These are phyloP conservation scores for Capronia coronata DNA, from an alignment of 2,329 filamentous ascomycete genomes.

Conservation along the genomic window DNA sequence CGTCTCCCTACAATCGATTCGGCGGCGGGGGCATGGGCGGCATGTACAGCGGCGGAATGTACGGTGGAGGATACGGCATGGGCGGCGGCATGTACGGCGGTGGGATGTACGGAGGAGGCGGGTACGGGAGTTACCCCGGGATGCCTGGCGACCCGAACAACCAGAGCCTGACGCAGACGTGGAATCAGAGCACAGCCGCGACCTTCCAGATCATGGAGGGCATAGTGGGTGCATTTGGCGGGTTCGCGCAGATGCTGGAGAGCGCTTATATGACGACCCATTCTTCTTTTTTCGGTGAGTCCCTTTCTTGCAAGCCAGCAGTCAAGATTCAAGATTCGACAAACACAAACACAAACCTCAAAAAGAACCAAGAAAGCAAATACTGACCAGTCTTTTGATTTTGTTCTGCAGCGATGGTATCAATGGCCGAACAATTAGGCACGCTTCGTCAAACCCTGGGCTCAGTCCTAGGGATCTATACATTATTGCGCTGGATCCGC, in stretches of 20 bases:
- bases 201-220: slow-evolving; percentile 99
- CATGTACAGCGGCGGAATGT: slow-evolving; percentile 37
- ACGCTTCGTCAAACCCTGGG: slow-evolving; percentile 89
- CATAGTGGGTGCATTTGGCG: slow-evolving; percentile 91
- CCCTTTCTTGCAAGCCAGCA: not conserved
- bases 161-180: slow-evolving; percentile 79
- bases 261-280: slow-evolving; percentile 99
- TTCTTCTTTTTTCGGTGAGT: slow-evolving; percentile 92
- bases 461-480: slow-evolving; percentile 91
- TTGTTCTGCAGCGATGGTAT: slow-evolving; percentile 74
- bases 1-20: slow-evolving; percentile 43
- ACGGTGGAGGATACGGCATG: slow-evolving; percentile 37
- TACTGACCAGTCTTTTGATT: no score
- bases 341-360: no score
- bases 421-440: slow-evolving; percentile 93
- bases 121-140: slow-evolving; percentile 41
- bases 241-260: slow-evolving; percentile 98
- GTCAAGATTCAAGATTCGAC: no score
- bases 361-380: no score
- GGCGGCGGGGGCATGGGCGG: slow-evolving; percentile 30
- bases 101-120: slow-evolving; percentile 44
- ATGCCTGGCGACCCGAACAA: slow-evolving; percentile 56
- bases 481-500: slow-evolving; percentile 87
- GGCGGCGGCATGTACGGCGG: slow-evolving; percentile 43
- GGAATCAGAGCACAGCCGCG: slow-evolving; percentile 88